Percentiles rank a stretch among this genome's conserved stretches.
phyloP scores from a whole-genome alignment of 768 basidiomycete species.

The Leccinum incarnatum region DNA sequence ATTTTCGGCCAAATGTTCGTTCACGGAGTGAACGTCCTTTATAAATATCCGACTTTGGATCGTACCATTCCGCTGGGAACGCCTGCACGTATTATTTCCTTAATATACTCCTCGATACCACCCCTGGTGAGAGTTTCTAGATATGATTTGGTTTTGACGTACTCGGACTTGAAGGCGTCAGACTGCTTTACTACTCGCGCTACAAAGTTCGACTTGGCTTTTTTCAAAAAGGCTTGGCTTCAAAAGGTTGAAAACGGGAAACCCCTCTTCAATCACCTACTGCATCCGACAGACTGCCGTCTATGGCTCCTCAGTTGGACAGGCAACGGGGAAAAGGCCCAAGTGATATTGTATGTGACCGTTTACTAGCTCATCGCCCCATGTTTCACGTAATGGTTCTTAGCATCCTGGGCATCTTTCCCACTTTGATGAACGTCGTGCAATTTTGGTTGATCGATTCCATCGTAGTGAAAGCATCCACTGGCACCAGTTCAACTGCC shows the following conservation, averaged over 20 bases:
- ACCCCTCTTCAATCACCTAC: constrained; percentile 68
- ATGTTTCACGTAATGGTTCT: constrained; percentile 8
- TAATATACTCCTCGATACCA: constrained; percentile 80
- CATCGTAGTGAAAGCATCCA: constrained; percentile 71
- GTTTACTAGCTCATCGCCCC: not conserved
- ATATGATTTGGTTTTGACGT: constrained; percentile 7
- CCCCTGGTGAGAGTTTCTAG: constrained; percentile 51
- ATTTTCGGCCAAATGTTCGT: constrained; percentile 81
- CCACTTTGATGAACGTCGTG: constrained; percentile 80
- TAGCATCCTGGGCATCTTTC: constrained; percentile 90
- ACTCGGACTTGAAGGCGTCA: constrained; percentile 52
- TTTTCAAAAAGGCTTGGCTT: constrained; percentile 62
- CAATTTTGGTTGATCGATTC: constrained; percentile 97
- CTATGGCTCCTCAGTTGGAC: constrained; percentile 86
- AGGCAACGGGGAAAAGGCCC: constrained; percentile 57
- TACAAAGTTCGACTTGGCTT: constrained; percentile 61
- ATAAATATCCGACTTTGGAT: constrained; percentile 67
- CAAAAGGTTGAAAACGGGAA: constrained; percentile 80
- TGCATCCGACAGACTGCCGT: constrained; percentile 79
- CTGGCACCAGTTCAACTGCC: constrained; percentile 29
- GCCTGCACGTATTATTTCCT: constrained; percentile 93
- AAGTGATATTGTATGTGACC: constrained; percentile 75
- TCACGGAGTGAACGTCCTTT: constrained; percentile 70
- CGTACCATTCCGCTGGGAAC: constrained; percentile 67
- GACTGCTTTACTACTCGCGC: constrained; percentile 66